Evolutionary conservation across 2,329 filamentous ascomycete species (phyloP).

Genomic region (Didymella arachidicola): DNA sequence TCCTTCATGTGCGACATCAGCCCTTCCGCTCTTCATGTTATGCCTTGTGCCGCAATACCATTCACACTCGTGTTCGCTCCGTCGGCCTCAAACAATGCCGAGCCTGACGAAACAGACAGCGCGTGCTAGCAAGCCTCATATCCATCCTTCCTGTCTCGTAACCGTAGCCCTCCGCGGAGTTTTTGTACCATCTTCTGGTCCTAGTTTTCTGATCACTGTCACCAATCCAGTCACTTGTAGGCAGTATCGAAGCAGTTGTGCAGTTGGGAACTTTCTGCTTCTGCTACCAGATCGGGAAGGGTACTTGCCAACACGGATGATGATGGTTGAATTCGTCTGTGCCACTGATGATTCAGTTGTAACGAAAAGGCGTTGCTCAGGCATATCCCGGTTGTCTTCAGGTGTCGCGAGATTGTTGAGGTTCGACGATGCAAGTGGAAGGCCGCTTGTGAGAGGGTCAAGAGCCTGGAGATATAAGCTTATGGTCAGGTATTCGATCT

Average conservation of each 20-base stretch:
- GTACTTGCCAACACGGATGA: background rate
- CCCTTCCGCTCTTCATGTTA: background rate
- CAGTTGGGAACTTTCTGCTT: background rate
- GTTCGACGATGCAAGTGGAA: background rate
- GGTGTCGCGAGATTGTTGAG: background rate
- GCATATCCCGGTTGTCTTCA: background rate
- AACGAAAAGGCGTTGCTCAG: too few species aligned
- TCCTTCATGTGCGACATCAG: background rate
- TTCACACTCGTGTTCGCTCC: background rate
- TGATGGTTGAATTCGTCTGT: background rate
- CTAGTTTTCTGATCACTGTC: background rate
- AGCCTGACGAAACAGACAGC: constrained; percentile 8
- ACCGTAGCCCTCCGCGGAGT: background rate
- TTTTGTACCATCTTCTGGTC: background rate
- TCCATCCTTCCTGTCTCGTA: background rate
- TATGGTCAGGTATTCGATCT: background rate
- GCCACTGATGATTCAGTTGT: background rate
- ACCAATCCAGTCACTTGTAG: background rate
- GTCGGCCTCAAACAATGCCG: constrained; percentile 11
- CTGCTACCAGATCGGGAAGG: background rate
- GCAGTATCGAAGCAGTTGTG: background rate
- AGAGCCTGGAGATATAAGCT: background rate
- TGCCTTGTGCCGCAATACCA: background rate
- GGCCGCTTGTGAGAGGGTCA: background rate
- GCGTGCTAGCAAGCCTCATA: constrained; percentile 4